Evolutionary conservation across 1,139 yeast genomes (phyloP), one percentile per base, ranked within the genome.

Genomic region (Saccharomycopsis crataegensis): DNA sequence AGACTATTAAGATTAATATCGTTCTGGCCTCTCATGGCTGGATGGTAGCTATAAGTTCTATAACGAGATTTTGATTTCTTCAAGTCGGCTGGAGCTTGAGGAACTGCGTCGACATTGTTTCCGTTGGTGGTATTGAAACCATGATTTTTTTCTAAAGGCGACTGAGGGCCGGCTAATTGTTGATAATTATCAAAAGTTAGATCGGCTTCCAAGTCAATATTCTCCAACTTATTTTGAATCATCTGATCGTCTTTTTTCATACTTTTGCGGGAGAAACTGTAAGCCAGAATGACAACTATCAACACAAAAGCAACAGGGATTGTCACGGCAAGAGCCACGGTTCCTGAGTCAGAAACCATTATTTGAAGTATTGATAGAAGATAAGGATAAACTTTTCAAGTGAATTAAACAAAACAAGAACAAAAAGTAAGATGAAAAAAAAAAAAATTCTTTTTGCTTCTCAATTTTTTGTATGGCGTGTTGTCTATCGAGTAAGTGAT

Each of bases 261-360:
- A 14, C 46, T 49, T 9, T 38, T 47, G 34, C 40, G 17, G 47
- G 57, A 45, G 12, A 33, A 12, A 44, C 41, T 49, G 46, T 43
- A 49, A 6, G 52, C 22, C 9, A 31, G 16, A n/a, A 53, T 12
- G 11, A 55, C 14, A 6, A 22, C 50, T 12, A 54, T 6, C 8
- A 55, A n/a, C 8, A 52, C 43, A n/a, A 52, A 49, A 5, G 51
- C 57, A 48, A 52, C 43, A n/a, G 59, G 59, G n/a, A 57, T 47
- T 8, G 58, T 56, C 9, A 57, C 59, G 3, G 58, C 57, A 9
- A 54, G 34, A 8, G 56, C 59, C 16, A 57, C 59, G 14, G 58
- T 51, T 7, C 44, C 47, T 4, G 55, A 44, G 14, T 48, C 51
- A 33, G 45, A 31, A 9, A 42, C 43, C 53, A 49, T 49, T 31